Conservation (phyloP, 2,329 filamentous ascomycete species). For the Phoma sp. region DNA sequence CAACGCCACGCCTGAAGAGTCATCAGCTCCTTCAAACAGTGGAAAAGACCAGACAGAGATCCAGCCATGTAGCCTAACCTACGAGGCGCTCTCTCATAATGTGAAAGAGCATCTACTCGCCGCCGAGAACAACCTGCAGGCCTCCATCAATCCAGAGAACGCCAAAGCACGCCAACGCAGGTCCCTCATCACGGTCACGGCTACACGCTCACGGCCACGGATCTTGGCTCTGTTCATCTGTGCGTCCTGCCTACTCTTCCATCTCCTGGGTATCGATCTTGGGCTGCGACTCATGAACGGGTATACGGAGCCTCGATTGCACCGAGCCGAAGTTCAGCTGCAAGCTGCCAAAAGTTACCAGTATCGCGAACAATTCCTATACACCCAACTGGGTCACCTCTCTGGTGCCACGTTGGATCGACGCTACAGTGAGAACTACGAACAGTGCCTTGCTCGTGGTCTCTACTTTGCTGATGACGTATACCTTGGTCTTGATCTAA, state of each 20-base stretch:
- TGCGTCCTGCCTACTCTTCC: constrained; percentile 14
- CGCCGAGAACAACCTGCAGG: neutral
- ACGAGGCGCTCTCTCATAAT: neutral
- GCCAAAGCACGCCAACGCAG: neutral
- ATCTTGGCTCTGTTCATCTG: constrained; percentile 14
- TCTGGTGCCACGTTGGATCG: constrained; percentile 12
- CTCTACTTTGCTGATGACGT: constrained; percentile 18
- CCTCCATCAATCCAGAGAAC: neutral
- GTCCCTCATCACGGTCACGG: neutral
- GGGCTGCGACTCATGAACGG: constrained; percentile 5
- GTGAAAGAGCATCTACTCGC: neutral
- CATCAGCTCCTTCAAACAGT: neutral
- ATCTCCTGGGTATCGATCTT: constrained; percentile 12
- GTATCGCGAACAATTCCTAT: constrained; percentile 10
- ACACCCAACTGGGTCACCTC: constrained; percentile 16
- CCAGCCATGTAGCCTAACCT: neutral
- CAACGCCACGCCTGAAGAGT: neutral
- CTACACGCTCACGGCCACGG: constrained; percentile 5
- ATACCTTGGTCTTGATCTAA: constrained; percentile 18
- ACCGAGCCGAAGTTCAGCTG: constrained; percentile 10
- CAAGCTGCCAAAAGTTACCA: neutral
- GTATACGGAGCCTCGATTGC: constrained; percentile 7
- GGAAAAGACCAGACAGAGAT: neutral
- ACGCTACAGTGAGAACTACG: constrained; percentile 29
- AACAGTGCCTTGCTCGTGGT: constrained; percentile 35